These are phyloP conservation scores for Colletotrichum higginsianum DNA, from an alignment of 2,329 filamentous ascomycete genomes.

Conservation along the genomic window DNA sequence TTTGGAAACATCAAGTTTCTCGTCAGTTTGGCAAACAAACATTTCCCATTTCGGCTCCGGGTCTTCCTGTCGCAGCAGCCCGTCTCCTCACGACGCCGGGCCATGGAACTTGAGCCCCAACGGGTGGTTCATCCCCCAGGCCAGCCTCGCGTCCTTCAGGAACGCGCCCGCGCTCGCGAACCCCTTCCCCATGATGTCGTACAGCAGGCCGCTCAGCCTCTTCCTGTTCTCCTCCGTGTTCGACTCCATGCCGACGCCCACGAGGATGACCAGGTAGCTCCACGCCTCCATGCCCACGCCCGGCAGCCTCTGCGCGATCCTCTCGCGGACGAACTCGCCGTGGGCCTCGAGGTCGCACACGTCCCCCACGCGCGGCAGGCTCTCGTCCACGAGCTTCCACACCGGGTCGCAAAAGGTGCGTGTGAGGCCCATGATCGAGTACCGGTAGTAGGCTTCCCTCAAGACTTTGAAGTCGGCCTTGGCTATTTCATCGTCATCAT, in stretches of 20 bases:
- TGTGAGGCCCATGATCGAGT: conserved; percentile 24
- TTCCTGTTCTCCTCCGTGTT: neutral
- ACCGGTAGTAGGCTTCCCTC: conserved; percentile 23
- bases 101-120: neutral
- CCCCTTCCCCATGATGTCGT: conserved; percentile 10
- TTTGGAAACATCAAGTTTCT: too few relatives aligned
- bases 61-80: neutral
- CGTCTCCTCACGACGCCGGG: neutral
- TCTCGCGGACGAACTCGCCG: conserved; percentile 15
- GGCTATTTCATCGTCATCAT: neutral
- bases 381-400: conserved; percentile 30
- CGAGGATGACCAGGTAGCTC: conserved; percentile 17
- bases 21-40: too few relatives aligned
- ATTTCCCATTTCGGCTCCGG: too few relatives aligned
- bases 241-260: conserved; percentile 23
- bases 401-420: conserved; percentile 27
- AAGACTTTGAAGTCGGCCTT: conserved; percentile 15
- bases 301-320: conserved; percentile 26
- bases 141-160: conserved; percentile 6
- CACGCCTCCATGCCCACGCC: conserved; percentile 22
- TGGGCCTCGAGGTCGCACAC: conserved; percentile 22
- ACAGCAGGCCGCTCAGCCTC: neutral
- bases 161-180: conserved; percentile 8
- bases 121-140: conserved; percentile 14
- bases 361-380: conserved; percentile 17